Conservation (phyloP, 139 green algal species). For the Chlorella sp. region DNA sequence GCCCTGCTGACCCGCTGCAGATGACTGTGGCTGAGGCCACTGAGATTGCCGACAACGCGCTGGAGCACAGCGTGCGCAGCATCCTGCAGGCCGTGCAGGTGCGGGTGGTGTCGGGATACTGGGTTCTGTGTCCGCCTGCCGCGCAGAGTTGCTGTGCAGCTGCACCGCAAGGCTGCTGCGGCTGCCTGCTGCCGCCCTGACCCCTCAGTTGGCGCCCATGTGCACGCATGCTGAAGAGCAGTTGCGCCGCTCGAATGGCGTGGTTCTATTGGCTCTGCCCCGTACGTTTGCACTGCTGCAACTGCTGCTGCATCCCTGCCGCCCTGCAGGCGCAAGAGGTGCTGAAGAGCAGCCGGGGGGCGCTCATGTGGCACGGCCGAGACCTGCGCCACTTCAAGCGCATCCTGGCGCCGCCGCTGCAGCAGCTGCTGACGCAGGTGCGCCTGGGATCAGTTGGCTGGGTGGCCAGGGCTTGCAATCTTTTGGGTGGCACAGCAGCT, state of each 20-base stretch:
- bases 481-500: too few species aligned
- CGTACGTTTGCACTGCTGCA: too few species aligned
- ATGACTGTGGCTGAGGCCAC: slow-evolving; percentile 80
- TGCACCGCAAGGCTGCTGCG: too few species aligned
- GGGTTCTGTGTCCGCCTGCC: too few species aligned
- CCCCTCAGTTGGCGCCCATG: too few species aligned
- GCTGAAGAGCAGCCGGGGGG: slow-evolving; percentile 60
- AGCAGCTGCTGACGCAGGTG: slow-evolving; percentile 36
- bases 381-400: slow-evolving; percentile 73
- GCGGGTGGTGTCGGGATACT: not conserved
- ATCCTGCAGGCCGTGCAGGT: slow-evolving; percentile 72
- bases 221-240: too few species aligned
- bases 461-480: too few species aligned
- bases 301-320: not conserved
- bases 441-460: not conserved
- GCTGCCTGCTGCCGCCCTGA: too few species aligned
- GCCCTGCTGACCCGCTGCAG: slow-evolving; percentile 31
- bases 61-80: slow-evolving; percentile 78
- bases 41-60: slow-evolving; percentile 80
- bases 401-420: slow-evolving; percentile 61
- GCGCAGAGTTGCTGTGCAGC: too few species aligned
- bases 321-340: slow-evolving; percentile 66
- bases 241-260: too few species aligned
- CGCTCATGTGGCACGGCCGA: slow-evolving; percentile 78
- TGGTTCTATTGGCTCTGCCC: too few species aligned